Evolutionary conservation across 2,329 filamentous ascomycete species (phyloP).

Genomic region (Alternaria sp.): DNA sequence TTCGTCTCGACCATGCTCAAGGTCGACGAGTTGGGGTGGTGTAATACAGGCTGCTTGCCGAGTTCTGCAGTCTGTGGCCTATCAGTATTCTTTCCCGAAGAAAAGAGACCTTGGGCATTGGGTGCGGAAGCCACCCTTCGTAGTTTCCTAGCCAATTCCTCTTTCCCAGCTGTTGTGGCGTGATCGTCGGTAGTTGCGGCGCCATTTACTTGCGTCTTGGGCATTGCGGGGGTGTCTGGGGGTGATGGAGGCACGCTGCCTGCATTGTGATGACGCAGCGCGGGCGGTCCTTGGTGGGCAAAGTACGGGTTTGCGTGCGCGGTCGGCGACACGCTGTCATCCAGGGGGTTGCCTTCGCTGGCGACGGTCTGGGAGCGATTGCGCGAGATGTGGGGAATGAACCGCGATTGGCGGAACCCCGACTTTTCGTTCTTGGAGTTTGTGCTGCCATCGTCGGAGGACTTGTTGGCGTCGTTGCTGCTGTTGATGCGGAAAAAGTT

Average conservation of each 20-base stretch:
- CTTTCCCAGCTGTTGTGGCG: constrained; percentile 80
- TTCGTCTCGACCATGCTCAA: constrained; percentile 61
- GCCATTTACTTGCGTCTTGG: constrained; percentile 66
- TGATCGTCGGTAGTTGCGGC: constrained; percentile 68
- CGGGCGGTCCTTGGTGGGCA: constrained; percentile 91
- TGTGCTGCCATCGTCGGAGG: constrained; percentile 48
- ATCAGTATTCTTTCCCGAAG: constrained; percentile 54
- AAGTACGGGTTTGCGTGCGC: constrained; percentile 98
- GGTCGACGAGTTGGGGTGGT: constrained; percentile 60
- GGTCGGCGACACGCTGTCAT: constrained; percentile 88
- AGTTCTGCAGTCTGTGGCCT: constrained; percentile 85
- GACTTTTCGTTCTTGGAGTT: constrained; percentile 67
- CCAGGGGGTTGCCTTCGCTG: constrained; percentile 89
- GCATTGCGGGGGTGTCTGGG: constrained; percentile 81
- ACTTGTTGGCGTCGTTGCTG: constrained; percentile 52
- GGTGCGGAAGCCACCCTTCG: constrained; percentile 94
- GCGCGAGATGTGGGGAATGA: constrained; percentile 85
- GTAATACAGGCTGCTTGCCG: constrained; percentile 77
- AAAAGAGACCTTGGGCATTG: constrained; percentile 92
- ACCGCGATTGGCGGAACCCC: constrained; percentile 81
- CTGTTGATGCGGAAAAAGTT: constrained; percentile 73
- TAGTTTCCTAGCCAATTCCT: constrained; percentile 91
- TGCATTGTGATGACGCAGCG: constrained; percentile 92
- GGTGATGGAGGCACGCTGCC: constrained; percentile 91
- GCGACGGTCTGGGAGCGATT: constrained; percentile 89